phyloP scores from a whole-genome alignment of 805 yeast species.

The Yarrowia sp. region DNA sequence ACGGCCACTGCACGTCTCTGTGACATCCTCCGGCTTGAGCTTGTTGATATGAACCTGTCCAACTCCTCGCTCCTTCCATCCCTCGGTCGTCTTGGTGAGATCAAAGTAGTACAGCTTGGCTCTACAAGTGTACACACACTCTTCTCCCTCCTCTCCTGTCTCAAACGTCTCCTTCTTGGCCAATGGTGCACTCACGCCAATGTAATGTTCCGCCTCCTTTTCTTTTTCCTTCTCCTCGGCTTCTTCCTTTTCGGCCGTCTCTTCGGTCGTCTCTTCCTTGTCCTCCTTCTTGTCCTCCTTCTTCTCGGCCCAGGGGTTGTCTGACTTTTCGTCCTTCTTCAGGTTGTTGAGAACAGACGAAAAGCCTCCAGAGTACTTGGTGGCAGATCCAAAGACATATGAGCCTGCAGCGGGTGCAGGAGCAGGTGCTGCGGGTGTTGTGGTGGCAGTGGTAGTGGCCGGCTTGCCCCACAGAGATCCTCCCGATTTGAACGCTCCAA shows the following conservation, averaged over 20 bases:
- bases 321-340: slow-evolving; percentile 45
- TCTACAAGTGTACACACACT: slow-evolving; percentile 60
- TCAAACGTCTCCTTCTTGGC: slow-evolving; percentile 44
- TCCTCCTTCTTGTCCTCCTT: slow-evolving; percentile 27
- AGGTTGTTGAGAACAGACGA: slow-evolving; percentile 1
- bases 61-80: slow-evolving; percentile 96
- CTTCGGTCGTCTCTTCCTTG: slow-evolving; percentile 31
- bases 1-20: slow-evolving; percentile 48
- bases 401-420: neutral
- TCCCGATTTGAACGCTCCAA: slow-evolving; percentile 34
- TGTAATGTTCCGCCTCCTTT: slow-evolving; percentile 36
- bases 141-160: slow-evolving; percentile 91
- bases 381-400: slow-evolving; percentile 17
- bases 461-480: slow-evolving; percentile 15
- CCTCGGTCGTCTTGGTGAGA: slow-evolving; percentile 59
- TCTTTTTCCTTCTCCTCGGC: slow-evolving; percentile 33
- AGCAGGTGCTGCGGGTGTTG: neutral
- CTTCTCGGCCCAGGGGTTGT: slow-evolving; percentile 39
- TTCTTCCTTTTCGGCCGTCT: slow-evolving; percentile 33
- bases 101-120: slow-evolving; percentile 79
- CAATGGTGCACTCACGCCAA: slow-evolving; percentile 37
- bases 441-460: neutral
- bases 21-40: slow-evolving; percentile 32
- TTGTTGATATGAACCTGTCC: slow-evolving; percentile 82
- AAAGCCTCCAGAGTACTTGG: slow-evolving; percentile 26